Conservation (phyloP, 352 stramenopile species). For the Phytophthora constricta region DNA sequence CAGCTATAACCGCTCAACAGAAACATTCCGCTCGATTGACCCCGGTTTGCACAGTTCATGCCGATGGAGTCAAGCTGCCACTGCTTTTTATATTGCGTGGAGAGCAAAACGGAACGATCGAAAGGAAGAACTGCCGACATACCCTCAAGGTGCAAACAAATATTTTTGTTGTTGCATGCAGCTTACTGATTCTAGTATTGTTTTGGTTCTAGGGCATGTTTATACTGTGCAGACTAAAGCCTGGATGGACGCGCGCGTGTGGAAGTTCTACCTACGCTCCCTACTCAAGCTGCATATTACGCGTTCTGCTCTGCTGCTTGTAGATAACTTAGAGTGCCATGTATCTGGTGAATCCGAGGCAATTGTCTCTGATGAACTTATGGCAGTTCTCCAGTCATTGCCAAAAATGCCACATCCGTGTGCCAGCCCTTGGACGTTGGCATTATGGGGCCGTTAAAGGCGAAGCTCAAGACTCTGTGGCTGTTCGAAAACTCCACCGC, state of each 20-base stretch:
- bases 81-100: neutral
- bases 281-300: too few relatives aligned
- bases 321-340: too few relatives aligned
- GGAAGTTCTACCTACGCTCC: too few relatives aligned
- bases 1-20: neutral
- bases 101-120: neutral
- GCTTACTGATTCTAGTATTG: neutral
- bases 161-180: neutral
- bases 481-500: neutral
- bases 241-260: neutral
- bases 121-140: neutral
- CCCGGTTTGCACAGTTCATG: neutral
- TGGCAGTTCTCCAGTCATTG: conserved; percentile 1
- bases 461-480: neutral
- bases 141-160: neutral
- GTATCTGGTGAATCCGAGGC: too few relatives aligned
- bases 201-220: too few relatives aligned
- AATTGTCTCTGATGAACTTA: too few relatives aligned
- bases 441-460: neutral
- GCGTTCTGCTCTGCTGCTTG: too few relatives aligned
- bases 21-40: neutral
- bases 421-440: neutral
- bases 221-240: neutral
- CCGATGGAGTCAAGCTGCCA: neutral
- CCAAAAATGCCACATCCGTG: neutral